Percentiles rank a stretch among this genome's conserved stretches.
Conservation (phyloP, 352 stramenopile species). For the Phytophthora meadii region DNA sequence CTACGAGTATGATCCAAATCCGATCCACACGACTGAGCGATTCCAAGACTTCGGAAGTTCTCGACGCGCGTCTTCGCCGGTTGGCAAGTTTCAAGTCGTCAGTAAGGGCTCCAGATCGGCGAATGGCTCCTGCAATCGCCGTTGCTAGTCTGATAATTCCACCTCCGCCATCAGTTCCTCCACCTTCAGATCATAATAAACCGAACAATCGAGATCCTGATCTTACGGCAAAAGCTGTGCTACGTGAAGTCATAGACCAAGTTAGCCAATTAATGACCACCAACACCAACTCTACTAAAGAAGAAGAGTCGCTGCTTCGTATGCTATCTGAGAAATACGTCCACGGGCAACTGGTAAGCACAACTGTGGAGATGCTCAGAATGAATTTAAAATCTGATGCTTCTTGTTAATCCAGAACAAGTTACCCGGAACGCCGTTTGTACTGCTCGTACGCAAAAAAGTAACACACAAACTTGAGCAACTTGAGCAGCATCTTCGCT, state of each 20-base stretch:
- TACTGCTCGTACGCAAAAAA: slow-evolving; percentile 53
- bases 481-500: slow-evolving; percentile 22
- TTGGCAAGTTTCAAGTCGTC: slow-evolving; percentile 23
- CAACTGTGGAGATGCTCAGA: not conserved
- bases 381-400: not conserved
- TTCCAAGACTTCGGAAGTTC: slow-evolving; percentile 22
- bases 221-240: slow-evolving; percentile 36
- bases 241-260: slow-evolving; percentile 56
- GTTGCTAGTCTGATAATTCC: slow-evolving; percentile 33
- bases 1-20: slow-evolving; percentile 25
- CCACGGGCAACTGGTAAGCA: slow-evolving; percentile 38
- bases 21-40: slow-evolving; percentile 21
- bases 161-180: slow-evolving; percentile 18
- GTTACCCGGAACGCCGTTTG: slow-evolving; percentile 57
- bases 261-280: slow-evolving; percentile 43
- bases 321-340: slow-evolving; percentile 61
- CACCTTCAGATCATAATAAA: slow-evolving; percentile 21
- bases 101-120: slow-evolving; percentile 4
- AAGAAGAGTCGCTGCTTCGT: slow-evolving; percentile 23
- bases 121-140: slow-evolving; percentile 25
- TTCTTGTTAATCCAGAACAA: slow-evolving; percentile 36
- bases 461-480: slow-evolving; percentile 55
- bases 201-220: slow-evolving; percentile 40
- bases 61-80: slow-evolving; percentile 27
- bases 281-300: slow-evolving; percentile 11